Conservation (phyloP, 768 basidiomycete genomes). For the Nevesoporus exiguus region DNA sequence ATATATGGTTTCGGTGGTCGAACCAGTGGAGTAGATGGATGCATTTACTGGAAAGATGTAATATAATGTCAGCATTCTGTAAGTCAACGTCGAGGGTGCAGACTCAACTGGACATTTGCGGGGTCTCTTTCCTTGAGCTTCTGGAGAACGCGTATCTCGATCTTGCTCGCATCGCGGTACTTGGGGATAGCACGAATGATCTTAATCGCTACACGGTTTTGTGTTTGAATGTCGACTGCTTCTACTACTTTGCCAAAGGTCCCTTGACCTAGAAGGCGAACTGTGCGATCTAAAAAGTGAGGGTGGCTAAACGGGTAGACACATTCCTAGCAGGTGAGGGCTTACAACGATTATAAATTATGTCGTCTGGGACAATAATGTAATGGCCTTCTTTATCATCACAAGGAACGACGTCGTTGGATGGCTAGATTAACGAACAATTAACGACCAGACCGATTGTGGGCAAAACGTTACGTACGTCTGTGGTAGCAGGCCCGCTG, state of each 20-base stretch:
- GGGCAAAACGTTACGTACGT: constrained; percentile 47
- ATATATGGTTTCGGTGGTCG: constrained; percentile 97
- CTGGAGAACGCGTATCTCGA: constrained; percentile 93
- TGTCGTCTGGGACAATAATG: constrained; percentile 88
- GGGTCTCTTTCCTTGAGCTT: constrained; percentile 89
- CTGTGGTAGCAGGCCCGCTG: constrained; percentile 60
- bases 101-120: constrained; percentile 79
- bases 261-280: constrained; percentile 89
- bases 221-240: constrained; percentile 74
- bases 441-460: constrained; percentile 18
- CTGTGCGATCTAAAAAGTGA: constrained; percentile 75
- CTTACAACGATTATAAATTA: constrained; percentile 83
- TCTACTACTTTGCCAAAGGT: constrained; percentile 99
- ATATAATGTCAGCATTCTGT: constrained; percentile 18
- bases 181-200: constrained; percentile 98
- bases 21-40: constrained; percentile 94
- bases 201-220: constrained; percentile 89
- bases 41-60: constrained; percentile 70
- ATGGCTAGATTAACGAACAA: constrained; percentile 44
- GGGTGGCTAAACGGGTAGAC: constrained; percentile 12
- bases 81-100: constrained; percentile 7
- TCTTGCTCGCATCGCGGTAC: constrained; percentile 98
- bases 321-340: constrained; percentile 13
- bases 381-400: constrained; percentile 99
- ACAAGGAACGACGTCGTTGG: constrained; percentile 69